A percentile compares a stretch with the other conserved stretches of the same genome.
Evolutionary conservation across 2,329 filamentous ascomycete species (phyloP).

Genomic region (Tympanopsis confertula): DNA sequence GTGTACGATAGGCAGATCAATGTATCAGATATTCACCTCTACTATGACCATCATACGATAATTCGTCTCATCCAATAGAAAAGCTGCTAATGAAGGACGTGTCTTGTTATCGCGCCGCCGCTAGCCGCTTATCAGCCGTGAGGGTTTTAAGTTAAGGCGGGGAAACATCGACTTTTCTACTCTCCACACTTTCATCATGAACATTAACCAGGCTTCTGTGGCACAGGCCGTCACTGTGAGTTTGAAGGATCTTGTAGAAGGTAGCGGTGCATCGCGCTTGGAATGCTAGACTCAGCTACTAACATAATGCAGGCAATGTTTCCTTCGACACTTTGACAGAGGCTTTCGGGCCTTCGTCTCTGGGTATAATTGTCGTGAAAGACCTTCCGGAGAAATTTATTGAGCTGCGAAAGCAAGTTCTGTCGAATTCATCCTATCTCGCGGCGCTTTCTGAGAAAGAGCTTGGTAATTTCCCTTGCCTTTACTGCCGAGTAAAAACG

Average conservation of each 20-base stretch:
- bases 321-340: slow-evolving; percentile 8
- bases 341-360: slow-evolving; percentile 51
- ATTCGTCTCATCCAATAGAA: too few relatives aligned
- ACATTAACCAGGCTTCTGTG: not conserved
- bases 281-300: not conserved
- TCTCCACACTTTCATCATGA: too few relatives aligned
- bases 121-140: too few relatives aligned
- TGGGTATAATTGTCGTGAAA: slow-evolving; percentile 55
- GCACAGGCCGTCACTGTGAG: slow-evolving; percentile 1
- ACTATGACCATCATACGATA: too few relatives aligned
- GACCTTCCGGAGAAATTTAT: slow-evolving; percentile 42
- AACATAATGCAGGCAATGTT: not conserved
- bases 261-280: not conserved
- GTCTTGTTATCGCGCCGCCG: too few relatives aligned
- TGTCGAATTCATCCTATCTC: slow-evolving; percentile 51
- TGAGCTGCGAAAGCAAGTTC: slow-evolving; percentile 36
- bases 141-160: too few relatives aligned
- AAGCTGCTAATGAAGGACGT: too few relatives aligned
- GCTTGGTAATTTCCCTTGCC: slow-evolving; percentile 21
- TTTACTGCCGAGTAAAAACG: too few relatives aligned
- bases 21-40: too few relatives aligned
- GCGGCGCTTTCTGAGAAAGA: slow-evolving; percentile 41
- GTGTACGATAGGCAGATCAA: too few relatives aligned
- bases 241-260: not conserved
- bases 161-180: too few relatives aligned